phyloP scores from a whole-genome alignment of 1,284 basidiomycete genomes.

The Mycosarcoma mackinlayi region DNA sequence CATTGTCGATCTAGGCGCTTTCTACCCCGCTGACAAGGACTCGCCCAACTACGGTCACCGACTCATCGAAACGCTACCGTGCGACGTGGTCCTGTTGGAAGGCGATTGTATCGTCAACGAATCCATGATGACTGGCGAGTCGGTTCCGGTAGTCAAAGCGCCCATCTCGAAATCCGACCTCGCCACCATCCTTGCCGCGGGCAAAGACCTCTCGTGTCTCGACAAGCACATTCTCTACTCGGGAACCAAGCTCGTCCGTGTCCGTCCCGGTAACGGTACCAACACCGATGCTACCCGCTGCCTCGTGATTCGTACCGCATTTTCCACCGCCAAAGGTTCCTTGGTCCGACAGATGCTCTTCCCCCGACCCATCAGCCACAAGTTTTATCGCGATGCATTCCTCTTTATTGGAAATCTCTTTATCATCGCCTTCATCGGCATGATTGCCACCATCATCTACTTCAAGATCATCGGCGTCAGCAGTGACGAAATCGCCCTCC shows the following conservation, averaged over 20 bases:
- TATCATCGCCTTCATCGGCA: conserved; percentile 36
- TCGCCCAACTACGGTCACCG: conserved; percentile 10
- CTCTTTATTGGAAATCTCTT: conserved; percentile 33
- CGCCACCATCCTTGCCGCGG: conserved; percentile 1
- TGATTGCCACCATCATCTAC: conserved; percentile 34
- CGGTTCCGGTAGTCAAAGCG: conserved; percentile 40
- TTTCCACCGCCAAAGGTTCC: conserved; percentile 46
- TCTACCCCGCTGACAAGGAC: not conserved
- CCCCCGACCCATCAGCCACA: conserved; percentile 39
- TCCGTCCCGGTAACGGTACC: conserved; percentile 2
- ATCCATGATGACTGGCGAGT: conserved; percentile 53
- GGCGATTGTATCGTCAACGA: conserved; percentile 50
- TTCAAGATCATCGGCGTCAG: conserved; percentile 48
- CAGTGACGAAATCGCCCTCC: conserved; percentile 36
- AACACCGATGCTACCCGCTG: conserved; percentile 5
- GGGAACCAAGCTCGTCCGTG: conserved; percentile 40
- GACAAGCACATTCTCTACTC: conserved; percentile 48
- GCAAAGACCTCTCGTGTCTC: conserved; percentile 7
- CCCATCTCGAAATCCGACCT: conserved; percentile 14
- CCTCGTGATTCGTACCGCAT: conserved; percentile 42
- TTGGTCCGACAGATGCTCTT: conserved; percentile 51
- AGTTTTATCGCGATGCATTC: conserved; percentile 47
- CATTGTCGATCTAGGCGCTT: conserved; percentile 34
- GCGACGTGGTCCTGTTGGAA: conserved; percentile 41
- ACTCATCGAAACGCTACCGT: conserved; percentile 34